phyloP scores from a whole-genome alignment of 345 rosid genomes.

The Lepidium didymum region DNA sequence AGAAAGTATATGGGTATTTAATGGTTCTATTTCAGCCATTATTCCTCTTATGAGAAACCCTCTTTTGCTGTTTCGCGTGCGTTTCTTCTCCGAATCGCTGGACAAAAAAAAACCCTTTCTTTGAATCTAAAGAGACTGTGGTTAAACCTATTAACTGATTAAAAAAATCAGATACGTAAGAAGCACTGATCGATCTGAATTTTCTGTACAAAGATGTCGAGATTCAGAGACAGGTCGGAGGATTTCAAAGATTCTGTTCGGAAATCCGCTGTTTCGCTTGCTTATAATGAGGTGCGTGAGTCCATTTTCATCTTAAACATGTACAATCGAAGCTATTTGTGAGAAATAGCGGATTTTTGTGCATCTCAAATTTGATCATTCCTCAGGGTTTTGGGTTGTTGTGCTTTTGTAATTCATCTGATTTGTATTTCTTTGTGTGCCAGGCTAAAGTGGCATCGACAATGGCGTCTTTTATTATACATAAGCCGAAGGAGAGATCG shows the following conservation, averaged over 20 bases:
- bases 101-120: conserved; percentile 2
- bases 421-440: background rate
- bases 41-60: no score
- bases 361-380: background rate
- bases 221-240: conserved; percentile 67
- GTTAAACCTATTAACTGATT: background rate
- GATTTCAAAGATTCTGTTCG: conserved; percentile 82
- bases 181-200: conserved; percentile 16
- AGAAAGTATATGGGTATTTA: no score
- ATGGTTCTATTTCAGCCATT: no score
- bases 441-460: conserved; percentile 68
- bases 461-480: conserved; percentile 84
- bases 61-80: background rate
- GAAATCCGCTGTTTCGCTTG: conserved; percentile 47
- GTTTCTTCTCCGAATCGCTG: conserved; percentile 3
- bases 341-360: background rate
- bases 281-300: conserved; percentile 55
- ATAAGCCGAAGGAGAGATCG: conserved; percentile 53
- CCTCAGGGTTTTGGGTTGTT: background rate
- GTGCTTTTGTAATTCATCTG: background rate
- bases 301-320: background rate
- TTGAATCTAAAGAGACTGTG: background rate
- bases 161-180: background rate
- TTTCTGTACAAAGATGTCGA: conserved; percentile 43
- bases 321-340: background rate